phyloP scores from a whole-genome alignment of 176 grass and related monocot species.

The Zea mays region Zm-B73-REFERENCE-NAM-5.0 NC_050102.1:106379001-106379500 shows the following conservation, averaged over 20 bases:
- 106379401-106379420: slow-evolving; percentile 41
- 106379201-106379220: slow-evolving; percentile 53
- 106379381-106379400: slow-evolving; percentile 63
- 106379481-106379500: slow-evolving; percentile 33
- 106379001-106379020: slow-evolving; percentile 45
- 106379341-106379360: slow-evolving; percentile 46
- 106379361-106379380: slow-evolving; percentile 51
- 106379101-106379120: slow-evolving; percentile 47
- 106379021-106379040: slow-evolving; percentile 56
- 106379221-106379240: slow-evolving; percentile 45
- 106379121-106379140: slow-evolving; percentile 43
- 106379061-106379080: slow-evolving; percentile 54
- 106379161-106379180: slow-evolving; percentile 43
- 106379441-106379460: slow-evolving; percentile 26
- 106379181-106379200: slow-evolving; percentile 33
- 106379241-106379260: slow-evolving; percentile 58
- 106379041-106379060: slow-evolving; percentile 53
- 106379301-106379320: slow-evolving; percentile 27
- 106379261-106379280: slow-evolving; percentile 55
- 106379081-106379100: slow-evolving; percentile 54
- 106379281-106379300: slow-evolving; percentile 54
- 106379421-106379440: slow-evolving; percentile 41
- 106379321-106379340: slow-evolving; percentile 56
- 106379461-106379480: slow-evolving; percentile 41
- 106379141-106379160: slow-evolving; percentile 39